Percentiles rank a stretch among this genome's conserved stretches.
Evolutionary conservation across 352 stramenopile species (phyloP).

Genomic region (Phytophthora pseudosyringae): DNA sequence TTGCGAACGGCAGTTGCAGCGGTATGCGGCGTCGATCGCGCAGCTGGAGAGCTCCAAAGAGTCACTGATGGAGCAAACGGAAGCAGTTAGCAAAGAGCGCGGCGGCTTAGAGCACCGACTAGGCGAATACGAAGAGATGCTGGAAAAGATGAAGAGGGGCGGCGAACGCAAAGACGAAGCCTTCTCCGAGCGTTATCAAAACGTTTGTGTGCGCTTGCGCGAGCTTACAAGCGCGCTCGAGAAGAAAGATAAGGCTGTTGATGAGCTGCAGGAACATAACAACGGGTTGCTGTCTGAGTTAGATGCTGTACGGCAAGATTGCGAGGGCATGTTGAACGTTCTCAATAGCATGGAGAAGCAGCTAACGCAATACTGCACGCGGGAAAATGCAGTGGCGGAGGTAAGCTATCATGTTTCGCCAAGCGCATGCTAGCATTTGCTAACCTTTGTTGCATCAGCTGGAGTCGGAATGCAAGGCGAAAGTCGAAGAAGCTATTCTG

Average conservation of each 20-base stretch:
- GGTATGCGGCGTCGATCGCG: slow-evolving; percentile 67
- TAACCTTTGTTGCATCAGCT: slow-evolving; percentile 40
- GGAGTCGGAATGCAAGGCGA: slow-evolving; percentile 71
- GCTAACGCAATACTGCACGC: slow-evolving; percentile 72
- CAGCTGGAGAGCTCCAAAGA: slow-evolving; percentile 73
- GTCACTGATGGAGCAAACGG: slow-evolving; percentile 39
- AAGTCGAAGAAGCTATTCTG: slow-evolving; percentile 71
- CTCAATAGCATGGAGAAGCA: slow-evolving; percentile 88
- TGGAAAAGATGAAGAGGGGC: slow-evolving; percentile 69
- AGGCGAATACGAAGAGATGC: slow-evolving; percentile 60
- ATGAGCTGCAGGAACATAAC: slow-evolving; percentile 60
- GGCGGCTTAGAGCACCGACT: slow-evolving; percentile 56
- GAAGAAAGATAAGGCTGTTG: slow-evolving; percentile 56
- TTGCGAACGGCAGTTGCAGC: slow-evolving; percentile 74
- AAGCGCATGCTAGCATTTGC: neutral
- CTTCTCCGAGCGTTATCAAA: slow-evolving; percentile 72
- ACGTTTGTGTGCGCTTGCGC: slow-evolving; percentile 65
- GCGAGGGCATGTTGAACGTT: slow-evolving; percentile 85
- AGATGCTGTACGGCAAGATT: slow-evolving; percentile 74
- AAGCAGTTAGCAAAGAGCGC: slow-evolving; percentile 41
- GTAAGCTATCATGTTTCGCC: slow-evolving; percentile 25
- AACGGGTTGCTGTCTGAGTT: slow-evolving; percentile 52
- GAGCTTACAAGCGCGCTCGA: slow-evolving; percentile 68
- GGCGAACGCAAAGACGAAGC: slow-evolving; percentile 65
- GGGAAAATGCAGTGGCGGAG: slow-evolving; percentile 78